These are phyloP conservation scores for Amauroascus niger DNA, from an alignment of 2,329 filamentous ascomycete species.

Conservation along the genomic window DNA sequence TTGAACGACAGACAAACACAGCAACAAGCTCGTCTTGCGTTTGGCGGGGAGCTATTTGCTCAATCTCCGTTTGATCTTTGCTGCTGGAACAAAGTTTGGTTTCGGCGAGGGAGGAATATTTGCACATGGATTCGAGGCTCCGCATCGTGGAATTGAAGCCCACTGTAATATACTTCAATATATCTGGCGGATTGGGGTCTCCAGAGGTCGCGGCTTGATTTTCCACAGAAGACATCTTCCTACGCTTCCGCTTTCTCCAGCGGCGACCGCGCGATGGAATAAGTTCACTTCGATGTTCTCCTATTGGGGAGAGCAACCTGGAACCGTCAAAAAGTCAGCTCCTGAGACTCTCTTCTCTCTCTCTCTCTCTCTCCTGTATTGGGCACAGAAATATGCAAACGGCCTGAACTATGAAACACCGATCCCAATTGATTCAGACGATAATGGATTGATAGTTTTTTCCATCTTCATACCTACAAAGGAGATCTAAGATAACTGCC, in stretches of 20 bases:
- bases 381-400: too few species aligned
- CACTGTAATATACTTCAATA: constrained; percentile 6
- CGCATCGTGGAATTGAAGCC: constrained; percentile 13
- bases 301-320: constrained; percentile 11
- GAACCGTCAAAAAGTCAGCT: background rate
- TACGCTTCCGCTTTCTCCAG: constrained; percentile 6
- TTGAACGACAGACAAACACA: constrained; percentile 20
- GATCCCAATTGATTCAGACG: too few species aligned
- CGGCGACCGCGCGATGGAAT: constrained; percentile 8
- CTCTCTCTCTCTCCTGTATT: too few species aligned
- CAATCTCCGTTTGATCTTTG: background rate
- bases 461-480: constrained; percentile 6
- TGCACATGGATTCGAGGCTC: constrained; percentile 3
- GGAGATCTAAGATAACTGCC: constrained; percentile 10
- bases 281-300: constrained; percentile 5
- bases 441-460: too few species aligned
- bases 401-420: too few species aligned
- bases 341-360: too few species aligned
- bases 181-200: background rate
- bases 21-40: constrained; percentile 12
- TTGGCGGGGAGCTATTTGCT: background rate
- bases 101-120: background rate
- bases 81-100: background rate
- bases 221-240: background rate
- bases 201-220: background rate